A percentile compares a stretch with the other conserved stretches of the same genome.
Evolutionary conservation across 768 basidiomycete genomes (phyloP).

Genomic region (Chlorophyllum brunneum): DNA sequence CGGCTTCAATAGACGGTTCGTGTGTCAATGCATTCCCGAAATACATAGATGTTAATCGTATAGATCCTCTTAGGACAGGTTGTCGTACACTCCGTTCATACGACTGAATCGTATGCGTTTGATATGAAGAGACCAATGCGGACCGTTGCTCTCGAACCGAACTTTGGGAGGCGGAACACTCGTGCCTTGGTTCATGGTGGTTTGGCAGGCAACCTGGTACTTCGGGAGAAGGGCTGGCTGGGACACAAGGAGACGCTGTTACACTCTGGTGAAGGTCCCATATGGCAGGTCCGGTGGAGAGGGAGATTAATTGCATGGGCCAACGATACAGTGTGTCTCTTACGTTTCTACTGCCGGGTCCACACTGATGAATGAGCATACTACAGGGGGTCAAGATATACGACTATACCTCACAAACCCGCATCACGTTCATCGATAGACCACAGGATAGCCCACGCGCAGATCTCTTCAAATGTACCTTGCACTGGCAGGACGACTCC

Average conservation of each 20-base stretch:
- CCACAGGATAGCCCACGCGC: conserved; percentile 81
- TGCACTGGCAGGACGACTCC: conserved; percentile 90
- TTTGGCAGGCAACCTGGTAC: conserved; percentile 78
- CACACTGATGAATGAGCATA: neutral
- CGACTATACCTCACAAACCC: conserved; percentile 71
- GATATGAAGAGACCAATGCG: conserved; percentile 92
- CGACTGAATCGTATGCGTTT: conserved; percentile 77
- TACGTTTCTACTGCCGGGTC: neutral
- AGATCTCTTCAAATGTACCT: conserved; percentile 90
- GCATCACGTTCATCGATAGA: conserved; percentile 84
- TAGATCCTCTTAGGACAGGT: conserved; percentile 69
- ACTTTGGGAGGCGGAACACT: conserved; percentile 74
- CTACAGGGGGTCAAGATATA: conserved; percentile 92
- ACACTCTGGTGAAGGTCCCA: conserved; percentile 85
- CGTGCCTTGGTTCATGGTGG: conserved; percentile 90
- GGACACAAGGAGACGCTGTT: conserved; percentile 88
- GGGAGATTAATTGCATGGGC: conserved; percentile 92
- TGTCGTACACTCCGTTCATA: conserved; percentile 77
- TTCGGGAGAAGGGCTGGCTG: conserved; percentile 95
- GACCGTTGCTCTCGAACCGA: conserved; percentile 85
- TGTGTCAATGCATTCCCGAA: neutral
- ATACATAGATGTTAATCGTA: conserved; percentile 16
- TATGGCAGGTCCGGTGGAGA: conserved; percentile 90
- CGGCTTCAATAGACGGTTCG: conserved; percentile 91
- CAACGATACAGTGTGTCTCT: conserved; percentile 72